Evolutionary conservation across 2,329 filamentous ascomycete genomes (phyloP), one percentile per base, ranked within the genome.

Genomic region (Sphaerulina musiva): DNA sequence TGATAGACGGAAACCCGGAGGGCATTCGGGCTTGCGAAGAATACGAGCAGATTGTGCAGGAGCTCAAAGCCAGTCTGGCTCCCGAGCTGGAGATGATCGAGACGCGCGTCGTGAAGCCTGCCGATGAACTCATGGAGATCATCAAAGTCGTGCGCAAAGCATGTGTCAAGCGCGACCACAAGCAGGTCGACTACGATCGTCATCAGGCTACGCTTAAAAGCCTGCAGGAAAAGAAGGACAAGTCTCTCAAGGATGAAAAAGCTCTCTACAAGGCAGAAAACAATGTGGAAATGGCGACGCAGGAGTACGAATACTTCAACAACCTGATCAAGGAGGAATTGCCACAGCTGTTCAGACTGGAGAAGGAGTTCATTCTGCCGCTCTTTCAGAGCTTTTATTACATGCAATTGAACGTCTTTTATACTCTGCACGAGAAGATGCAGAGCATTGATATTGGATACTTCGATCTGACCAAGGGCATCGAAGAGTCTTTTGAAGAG

Each of bases 381-480:
- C 82, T 98, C 6, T 98, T 98, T 79, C 93, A 97, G 71, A 95
- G 89, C 8, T 98, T 98, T 76, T 98, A 98, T 75, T 98, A 97
- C 78, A 98, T 98, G 93, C 93, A 98, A 73, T 82, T 98, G 61
- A 98, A 98, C 72, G 89, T 98, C 61, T 98, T 97, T 72, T 98
- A 98, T 74, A 98, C 93, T 1, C 79, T 98, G 51, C 93, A 98
- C 71, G 92, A 97, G 73, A 89, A 86, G 74, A 98, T 98, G 93
- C 93, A 98, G 75, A 84, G 81, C 62, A 90, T 95, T 70, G 91
- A 97, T 68, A 98, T 98, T 68, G 90, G 90, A 58, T 98, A 98
- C 74, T 98, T 98, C 72, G 88, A 98, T 71, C 80, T 98, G 48
- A 88, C 87, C 1, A 79, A 88, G 32, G 91, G 95, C 66, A 86